Conservation (phyloP, 805 yeast genomes). For the Komagataella mondaviorum region DNA sequence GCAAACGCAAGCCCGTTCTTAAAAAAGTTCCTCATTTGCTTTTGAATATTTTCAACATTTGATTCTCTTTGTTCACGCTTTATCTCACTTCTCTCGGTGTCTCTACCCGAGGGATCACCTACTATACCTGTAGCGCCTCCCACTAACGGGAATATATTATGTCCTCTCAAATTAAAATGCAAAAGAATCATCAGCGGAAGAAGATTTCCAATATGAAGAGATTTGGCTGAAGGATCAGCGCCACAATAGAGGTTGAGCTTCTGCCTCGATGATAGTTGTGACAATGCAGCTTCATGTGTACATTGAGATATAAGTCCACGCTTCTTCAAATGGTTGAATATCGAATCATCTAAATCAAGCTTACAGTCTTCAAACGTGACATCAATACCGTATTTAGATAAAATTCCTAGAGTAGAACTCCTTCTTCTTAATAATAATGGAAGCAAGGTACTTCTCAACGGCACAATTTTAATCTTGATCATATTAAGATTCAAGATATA, state of each 20-base stretch:
- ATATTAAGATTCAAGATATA: neutral
- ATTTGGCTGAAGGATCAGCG: constrained; percentile 89
- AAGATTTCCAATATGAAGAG: constrained; percentile 84
- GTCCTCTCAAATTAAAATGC: constrained; percentile 80
- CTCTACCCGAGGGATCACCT: constrained; percentile 93
- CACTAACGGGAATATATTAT: constrained; percentile 67
- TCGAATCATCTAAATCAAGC: constrained; percentile 21
- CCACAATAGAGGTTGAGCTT: constrained; percentile 72
- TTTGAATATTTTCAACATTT: constrained; percentile 46
- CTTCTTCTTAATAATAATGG: neutral
- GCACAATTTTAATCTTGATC: neutral
- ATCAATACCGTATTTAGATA: constrained; percentile 9
- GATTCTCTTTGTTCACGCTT: constrained; percentile 31
- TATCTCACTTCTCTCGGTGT: constrained; percentile 57
- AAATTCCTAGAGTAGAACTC: constrained; percentile 1
- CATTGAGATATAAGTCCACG: constrained; percentile 33
- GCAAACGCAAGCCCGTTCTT: constrained; percentile 52
- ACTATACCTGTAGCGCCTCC: constrained; percentile 95
- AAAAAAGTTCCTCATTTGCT: constrained; percentile 53
- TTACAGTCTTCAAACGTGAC: constrained; percentile 10
- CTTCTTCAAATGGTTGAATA: constrained; percentile 24
- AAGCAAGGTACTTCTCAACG: neutral
- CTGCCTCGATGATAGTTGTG: constrained; percentile 10
- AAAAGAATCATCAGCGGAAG: constrained; percentile 76
- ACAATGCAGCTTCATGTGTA: constrained; percentile 19